Evolutionary conservation across 306 rosid genomes (phyloP).

Genomic region (Quercus suber): DNA sequence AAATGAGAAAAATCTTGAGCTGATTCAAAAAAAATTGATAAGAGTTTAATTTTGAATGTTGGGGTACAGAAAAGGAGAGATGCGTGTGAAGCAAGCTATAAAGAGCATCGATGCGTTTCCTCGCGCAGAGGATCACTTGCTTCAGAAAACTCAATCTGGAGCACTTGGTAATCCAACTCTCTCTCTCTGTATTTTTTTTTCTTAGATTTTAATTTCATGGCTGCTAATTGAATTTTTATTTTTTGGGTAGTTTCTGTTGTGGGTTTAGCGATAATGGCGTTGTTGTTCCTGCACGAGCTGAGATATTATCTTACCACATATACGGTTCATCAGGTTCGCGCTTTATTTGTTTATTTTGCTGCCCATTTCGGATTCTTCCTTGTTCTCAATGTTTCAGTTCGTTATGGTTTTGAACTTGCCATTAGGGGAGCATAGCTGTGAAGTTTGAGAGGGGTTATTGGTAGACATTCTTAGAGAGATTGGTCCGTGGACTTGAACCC

Average conservation of each 20-base stretch:
- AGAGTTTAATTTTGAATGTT: neutral
- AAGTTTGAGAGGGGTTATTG: too few species aligned
- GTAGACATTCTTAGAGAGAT: too few species aligned
- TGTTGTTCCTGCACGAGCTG: conserved; percentile 83
- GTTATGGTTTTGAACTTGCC: neutral
- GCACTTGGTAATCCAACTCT: conserved; percentile 67
- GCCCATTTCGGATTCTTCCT: neutral
- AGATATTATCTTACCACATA: conserved; percentile 79
- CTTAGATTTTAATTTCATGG: neutral
- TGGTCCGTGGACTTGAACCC: too few species aligned
- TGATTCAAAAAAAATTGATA: too few species aligned
- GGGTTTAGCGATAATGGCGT: conserved; percentile 75
- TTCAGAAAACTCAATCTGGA: conserved; percentile 92
- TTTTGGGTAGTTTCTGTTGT: conserved; percentile 56
- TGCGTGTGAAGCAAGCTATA: conserved; percentile 77
- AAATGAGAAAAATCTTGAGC: too few species aligned
- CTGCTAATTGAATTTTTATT: neutral
- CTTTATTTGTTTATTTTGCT: conserved; percentile 12
- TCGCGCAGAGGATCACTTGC: conserved; percentile 92
- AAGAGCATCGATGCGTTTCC: conserved; percentile 93
- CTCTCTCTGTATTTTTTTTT: neutral
- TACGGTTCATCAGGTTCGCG: conserved; percentile 80
- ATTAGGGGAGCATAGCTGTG: neutral
- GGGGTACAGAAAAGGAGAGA: conserved; percentile 5
- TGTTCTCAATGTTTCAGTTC: neutral